Evolutionary conservation across 805 yeast genomes (phyloP), one percentile per base, ranked within the genome.

Genomic region (Nematodospora valgi): DNA sequence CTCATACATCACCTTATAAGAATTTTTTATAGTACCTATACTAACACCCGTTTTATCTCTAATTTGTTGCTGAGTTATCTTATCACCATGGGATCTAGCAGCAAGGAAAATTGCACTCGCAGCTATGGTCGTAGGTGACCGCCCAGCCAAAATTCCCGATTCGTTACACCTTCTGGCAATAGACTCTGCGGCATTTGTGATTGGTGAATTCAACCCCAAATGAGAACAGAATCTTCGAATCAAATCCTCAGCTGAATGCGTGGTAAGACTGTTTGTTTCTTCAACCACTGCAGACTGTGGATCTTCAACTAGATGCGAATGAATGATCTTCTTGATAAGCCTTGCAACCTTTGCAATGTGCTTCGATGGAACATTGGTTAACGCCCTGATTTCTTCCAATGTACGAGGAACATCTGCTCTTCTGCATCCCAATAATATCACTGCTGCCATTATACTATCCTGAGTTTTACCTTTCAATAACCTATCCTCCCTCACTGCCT

Each of bases 101-200:
- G 95, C 85, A 82, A 93, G 80, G 61, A 89, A 91, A 34, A 91
- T 89, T 4, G 93, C 94, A 1, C 96, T 91, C 5, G 97, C 97
- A 0, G 98, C 97, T 52, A 91, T 86, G 23, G 98, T 89, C 36
- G 87, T 88, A 19, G 98, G 98, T 3, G 96, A 86, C 47, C 96
- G 76, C 49, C 98, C 98, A 12, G 95, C 96, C 51, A 91, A 70
- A 28, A 89, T 93, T 38, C 96, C 96, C 43, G 82, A 80, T 43
- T 85, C 95, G 52, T 86, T 84, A 50, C 94, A 86, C 45, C 81
- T 74, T 52, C 86, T 78, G 3, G 96, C 96, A 46, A 91, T 86
- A 51, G 81, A 76, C 59, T 89, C 97, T 3, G 97, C 95, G 5
- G 95, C 91, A 41, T 86, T 85, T n/a, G 96, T 81, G 30, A 88